Conservation (phyloP, 2,329 filamentous ascomycete genomes). For the Ceratocystiopsis brevicomis region DNA sequence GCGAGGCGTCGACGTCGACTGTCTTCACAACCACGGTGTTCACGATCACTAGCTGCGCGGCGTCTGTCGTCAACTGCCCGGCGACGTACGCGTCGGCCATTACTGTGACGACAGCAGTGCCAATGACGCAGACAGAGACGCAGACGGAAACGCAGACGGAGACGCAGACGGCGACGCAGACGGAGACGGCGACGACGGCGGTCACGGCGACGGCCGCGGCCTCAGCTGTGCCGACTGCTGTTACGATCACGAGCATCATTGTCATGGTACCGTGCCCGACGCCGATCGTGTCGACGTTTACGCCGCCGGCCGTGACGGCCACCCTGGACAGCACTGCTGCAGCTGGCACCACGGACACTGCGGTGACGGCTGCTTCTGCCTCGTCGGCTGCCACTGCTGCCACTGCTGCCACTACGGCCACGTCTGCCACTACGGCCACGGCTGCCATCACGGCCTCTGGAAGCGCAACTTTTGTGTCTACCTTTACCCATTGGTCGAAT, state of each 20-base stretch:
- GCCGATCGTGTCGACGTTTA: conserved; percentile 27
- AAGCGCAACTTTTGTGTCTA: no score
- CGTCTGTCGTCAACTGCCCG: conserved; percentile 15
- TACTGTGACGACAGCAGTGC: conserved; percentile 12
- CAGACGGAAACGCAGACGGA: neutral
- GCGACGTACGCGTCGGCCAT: conserved; percentile 12
- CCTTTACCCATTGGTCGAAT: no score
- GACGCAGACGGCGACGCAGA: neutral
- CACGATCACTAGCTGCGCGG: conserved; percentile 15
- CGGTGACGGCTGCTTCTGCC: no score
- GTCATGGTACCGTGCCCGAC: conserved; percentile 10
- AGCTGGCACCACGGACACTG: no score
- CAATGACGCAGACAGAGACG: conserved; percentile 3
- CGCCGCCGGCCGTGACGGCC: conserved; percentile 30
- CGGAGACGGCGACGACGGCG: neutral
- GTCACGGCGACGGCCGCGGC: conserved; percentile 1
- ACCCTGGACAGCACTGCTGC: neutral
- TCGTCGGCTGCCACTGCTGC: no score
- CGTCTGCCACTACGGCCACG: no score
- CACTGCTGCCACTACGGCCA: no score
- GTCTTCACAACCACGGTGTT: conserved; percentile 11
- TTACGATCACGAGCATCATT: conserved; percentile 9
- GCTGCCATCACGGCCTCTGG: no score
- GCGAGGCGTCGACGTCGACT: conserved; percentile 10
- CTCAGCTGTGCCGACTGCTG: conserved; percentile 1